A percentile compares a stretch with the other conserved stretches of the same genome.
phyloP scores from a whole-genome alignment of 2,329 filamentous ascomycete species.

The Rhinocladiella similis region DNA sequence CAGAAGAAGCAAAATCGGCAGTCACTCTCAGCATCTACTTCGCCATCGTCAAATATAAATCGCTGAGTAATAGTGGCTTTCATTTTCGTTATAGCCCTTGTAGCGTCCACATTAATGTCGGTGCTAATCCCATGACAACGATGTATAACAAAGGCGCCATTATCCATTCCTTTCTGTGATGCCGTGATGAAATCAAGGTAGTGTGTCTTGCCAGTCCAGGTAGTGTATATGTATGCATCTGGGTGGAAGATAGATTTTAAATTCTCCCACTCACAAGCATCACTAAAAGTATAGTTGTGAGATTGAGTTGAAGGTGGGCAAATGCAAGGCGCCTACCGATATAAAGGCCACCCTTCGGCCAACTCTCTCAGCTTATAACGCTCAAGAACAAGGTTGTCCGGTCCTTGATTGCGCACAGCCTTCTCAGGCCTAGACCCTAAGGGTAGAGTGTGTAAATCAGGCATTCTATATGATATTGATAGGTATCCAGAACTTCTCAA shows the following conservation, averaged over 20 bases:
- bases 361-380: slow-evolving; percentile 50
- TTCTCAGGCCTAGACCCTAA: slow-evolving; percentile 15
- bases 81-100: slow-evolving; percentile 54
- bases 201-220: slow-evolving; percentile 49
- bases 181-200: slow-evolving; percentile 49
- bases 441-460: slow-evolving; percentile 14
- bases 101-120: slow-evolving; percentile 41
- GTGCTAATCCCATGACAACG: slow-evolving; percentile 53
- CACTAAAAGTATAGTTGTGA: slow-evolving; percentile 33
- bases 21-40: slow-evolving; percentile 27
- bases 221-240: slow-evolving; percentile 51
- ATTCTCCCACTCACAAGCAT: slow-evolving; percentile 56
- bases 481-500: no score
- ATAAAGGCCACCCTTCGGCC: slow-evolving; percentile 53
- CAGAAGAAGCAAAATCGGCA: slow-evolving; percentile 29
- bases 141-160: slow-evolving; percentile 59
- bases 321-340: slow-evolving; percentile 37
- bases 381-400: slow-evolving; percentile 45
- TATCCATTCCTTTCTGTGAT: slow-evolving; percentile 52
- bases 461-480: no score
- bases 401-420: slow-evolving; percentile 47
- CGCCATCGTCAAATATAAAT: slow-evolving; percentile 36
- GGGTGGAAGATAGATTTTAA: slow-evolving; percentile 52
- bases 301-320: background rate
- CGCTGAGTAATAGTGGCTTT: slow-evolving; percentile 57